Conservation (phyloP, 345 rosid genomes). For the Populus simonii region DNA sequence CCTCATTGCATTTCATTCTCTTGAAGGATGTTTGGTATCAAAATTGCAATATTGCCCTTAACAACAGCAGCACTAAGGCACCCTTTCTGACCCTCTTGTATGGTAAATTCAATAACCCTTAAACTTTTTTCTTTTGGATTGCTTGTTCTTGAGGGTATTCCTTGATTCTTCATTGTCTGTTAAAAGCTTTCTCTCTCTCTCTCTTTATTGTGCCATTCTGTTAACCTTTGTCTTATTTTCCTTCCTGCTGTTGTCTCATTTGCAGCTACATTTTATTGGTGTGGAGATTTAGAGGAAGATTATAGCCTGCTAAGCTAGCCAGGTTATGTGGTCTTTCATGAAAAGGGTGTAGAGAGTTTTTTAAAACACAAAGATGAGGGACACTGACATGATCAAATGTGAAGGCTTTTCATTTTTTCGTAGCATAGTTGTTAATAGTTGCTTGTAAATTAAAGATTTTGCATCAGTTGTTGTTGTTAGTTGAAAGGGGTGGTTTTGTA, state of each 20-base stretch:
- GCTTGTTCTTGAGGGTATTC: slow-evolving; percentile 65
- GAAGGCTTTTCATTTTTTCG: slow-evolving; percentile 30
- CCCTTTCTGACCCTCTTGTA: slow-evolving; percentile 19
- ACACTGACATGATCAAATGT: slow-evolving; percentile 42
- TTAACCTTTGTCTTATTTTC: slow-evolving; percentile 9
- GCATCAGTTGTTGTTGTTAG: slow-evolving; percentile 15
- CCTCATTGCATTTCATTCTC: slow-evolving; percentile 15
- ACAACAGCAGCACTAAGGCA: slow-evolving; percentile 12
- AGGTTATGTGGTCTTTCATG: slow-evolving; percentile 23
- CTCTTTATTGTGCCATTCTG: not conserved
- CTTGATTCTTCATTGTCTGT: slow-evolving; percentile 18
- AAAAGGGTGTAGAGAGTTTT: slow-evolving; percentile 37
- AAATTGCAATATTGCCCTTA: slow-evolving; percentile 15
- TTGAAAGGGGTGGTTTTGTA: slow-evolving; percentile 24
- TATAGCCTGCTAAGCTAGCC: slow-evolving; percentile 25
- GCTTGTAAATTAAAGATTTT: slow-evolving; percentile 4
- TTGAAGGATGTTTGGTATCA: slow-evolving; percentile 1
- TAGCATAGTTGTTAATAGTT: slow-evolving; percentile 31
- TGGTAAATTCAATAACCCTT: slow-evolving; percentile 26
- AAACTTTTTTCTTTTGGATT: slow-evolving; percentile 31
- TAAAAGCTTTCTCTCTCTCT: not conserved
- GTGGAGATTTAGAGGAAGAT: slow-evolving; percentile 27
- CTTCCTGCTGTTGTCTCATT: slow-evolving; percentile 2
- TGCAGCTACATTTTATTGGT: slow-evolving; percentile 20
- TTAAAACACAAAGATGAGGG: slow-evolving; percentile 49